phyloP scores from a whole-genome alignment of 768 basidiomycete genomes.

The Lepiota brunneoincarnata region DNA sequence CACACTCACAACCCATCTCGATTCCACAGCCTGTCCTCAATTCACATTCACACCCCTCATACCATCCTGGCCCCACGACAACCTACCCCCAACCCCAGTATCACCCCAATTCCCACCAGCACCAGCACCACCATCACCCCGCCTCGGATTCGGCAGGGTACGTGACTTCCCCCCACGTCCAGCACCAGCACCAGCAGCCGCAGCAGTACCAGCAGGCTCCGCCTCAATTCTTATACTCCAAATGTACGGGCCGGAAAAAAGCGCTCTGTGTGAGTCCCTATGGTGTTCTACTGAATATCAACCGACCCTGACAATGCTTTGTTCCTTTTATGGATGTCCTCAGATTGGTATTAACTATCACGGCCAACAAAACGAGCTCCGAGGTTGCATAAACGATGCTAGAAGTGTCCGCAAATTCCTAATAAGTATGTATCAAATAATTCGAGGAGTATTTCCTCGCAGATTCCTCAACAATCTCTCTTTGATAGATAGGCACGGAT shows the following conservation, averaged over 20 bases:
- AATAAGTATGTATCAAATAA: constrained; percentile 38
- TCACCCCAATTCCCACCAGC: constrained; percentile 5
- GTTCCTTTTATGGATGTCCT: constrained; percentile 3
- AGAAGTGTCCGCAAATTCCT: constrained; percentile 68
- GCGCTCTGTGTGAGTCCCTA: constrained; percentile 68
- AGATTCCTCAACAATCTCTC: neutral
- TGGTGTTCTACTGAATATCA: neutral
- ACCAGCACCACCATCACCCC: no score
- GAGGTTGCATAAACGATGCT: constrained; percentile 83
- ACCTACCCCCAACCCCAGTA: constrained; percentile 1
- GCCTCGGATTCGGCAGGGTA: neutral
- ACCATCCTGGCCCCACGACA: constrained; percentile 3
- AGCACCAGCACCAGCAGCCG: constrained; percentile 7
- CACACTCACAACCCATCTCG: constrained; percentile 6
- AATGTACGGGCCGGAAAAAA: constrained; percentile 75
- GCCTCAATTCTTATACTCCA: constrained; percentile 64
- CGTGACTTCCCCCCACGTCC: constrained; percentile 4
- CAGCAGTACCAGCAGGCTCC: constrained; percentile 17
- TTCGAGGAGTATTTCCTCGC: neutral
- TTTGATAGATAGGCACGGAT: constrained; percentile 39
- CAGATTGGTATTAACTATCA: constrained; percentile 81
- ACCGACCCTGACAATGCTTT: neutral
- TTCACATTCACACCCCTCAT: constrained; percentile 14
- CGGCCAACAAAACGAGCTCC: constrained; percentile 60
- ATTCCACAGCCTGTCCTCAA: constrained; percentile 15